A percentile compares a stretch with the other conserved stretches of the same genome.
Evolutionary conservation across 306 rosid species (phyloP).

Genomic region (Cajanus cajan): DNA sequence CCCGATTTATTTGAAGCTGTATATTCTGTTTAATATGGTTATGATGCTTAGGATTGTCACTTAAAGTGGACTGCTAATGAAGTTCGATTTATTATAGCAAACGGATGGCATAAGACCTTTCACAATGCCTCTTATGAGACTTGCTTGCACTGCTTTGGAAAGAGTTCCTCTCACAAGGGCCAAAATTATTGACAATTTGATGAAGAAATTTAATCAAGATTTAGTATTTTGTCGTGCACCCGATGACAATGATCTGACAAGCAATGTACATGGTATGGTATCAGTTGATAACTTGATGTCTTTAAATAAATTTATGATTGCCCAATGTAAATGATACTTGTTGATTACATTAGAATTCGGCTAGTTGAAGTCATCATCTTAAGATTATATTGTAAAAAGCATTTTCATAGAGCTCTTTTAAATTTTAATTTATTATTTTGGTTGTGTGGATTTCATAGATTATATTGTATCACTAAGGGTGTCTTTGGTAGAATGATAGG

Average conservation of each 20-base stretch:
- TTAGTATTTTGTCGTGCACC: conserved; percentile 90
- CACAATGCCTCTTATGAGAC: conserved; percentile 93
- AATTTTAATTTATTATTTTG: conserved; percentile 23
- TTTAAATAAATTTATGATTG: background rate
- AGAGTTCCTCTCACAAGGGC: conserved; percentile 86
- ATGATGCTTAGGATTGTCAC: background rate
- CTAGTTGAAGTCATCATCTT: background rate
- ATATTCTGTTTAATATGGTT: conserved; percentile 10
- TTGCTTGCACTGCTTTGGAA: conserved; percentile 93
- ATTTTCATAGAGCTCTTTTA: background rate
- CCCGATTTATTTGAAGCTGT: background rate
- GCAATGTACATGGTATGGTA: conserved; percentile 63
- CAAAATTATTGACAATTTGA: conserved; percentile 70
- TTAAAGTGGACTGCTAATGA: conserved; percentile 10
- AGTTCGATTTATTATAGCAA: conserved; percentile 51
- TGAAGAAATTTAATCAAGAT: conserved; percentile 81
- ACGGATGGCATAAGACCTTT: conserved; percentile 92
- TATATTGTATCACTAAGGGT: no score
- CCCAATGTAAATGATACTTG: conserved; percentile 2
- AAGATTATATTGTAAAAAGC: background rate
- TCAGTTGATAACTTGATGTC: conserved; percentile 5
- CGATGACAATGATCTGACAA: conserved; percentile 61
- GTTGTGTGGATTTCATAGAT: no score
- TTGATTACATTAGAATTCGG: background rate
- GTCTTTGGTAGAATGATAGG: no score